Evolutionary conservation across 768 basidiomycete species (phyloP), one percentile per base, ranked within the genome.

Genomic region (Serendipita sp.): DNA sequence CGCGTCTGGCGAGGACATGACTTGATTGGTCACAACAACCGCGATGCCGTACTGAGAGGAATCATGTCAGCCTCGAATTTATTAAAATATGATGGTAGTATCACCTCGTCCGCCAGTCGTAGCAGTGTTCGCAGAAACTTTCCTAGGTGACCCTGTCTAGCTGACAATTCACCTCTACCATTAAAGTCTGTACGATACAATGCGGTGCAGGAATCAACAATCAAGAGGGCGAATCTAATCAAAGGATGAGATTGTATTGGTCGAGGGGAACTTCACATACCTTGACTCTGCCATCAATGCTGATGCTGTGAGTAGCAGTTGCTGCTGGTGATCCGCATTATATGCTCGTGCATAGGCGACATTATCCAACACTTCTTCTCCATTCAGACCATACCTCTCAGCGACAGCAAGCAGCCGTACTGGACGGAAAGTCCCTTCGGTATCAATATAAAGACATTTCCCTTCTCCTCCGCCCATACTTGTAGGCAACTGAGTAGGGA

Each of bases 211-310:
- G 95, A 98, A 73, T 99, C 96, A 29, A 98, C 92, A 64, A 99
- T 88, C 63, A 99, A 80, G 2, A 99, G 80, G 62, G 93, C 94
- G 75, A 99, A 99, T 73, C 96, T 98, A 69, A 3, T 13, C 27
- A 18, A 31, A 29, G 55, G 31, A 55, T 48, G 31, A n/a, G 15
- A n/a, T 3, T n/a, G 16, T 15, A 13, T 36, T 5, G 16, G 13
- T n/a, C 29, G 34, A 27, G 27, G 33, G 15, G 23, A 29, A 16
- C 23, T 34, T 60, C 8, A n/a, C 3, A 0, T 66, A 94, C 95
- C 96, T 84, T 45, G 95, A 97, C 73, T 99, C 96, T 3, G 93
- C 90, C 96, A 99, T 98, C 70, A 99, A 81, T n/a, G 94, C 96
- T 71, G 91, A 91, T 1, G 96, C 96, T 68, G 83, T 88, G 0